Evolutionary conservation across 2,329 filamentous ascomycete species (phyloP), one percentile per base, ranked within the genome.

Genomic region (Cytospora paraplurivora): DNA sequence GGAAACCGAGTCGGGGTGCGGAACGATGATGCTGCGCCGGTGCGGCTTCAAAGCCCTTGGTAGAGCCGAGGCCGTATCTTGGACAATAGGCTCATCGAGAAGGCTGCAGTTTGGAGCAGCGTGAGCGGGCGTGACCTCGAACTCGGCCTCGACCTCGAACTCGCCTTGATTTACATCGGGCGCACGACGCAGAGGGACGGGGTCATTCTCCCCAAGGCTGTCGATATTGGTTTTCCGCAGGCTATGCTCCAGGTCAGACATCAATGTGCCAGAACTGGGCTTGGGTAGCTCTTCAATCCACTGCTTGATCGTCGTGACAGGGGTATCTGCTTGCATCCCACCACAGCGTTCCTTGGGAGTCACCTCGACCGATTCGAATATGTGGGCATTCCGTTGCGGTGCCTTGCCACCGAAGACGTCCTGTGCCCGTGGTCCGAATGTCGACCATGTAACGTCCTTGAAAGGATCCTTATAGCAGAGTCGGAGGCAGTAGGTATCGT

Each of bases 401-500:
- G 57, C 6, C 3, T 49, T 37, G 1, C 52, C 41, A 2, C 35
- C 17, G 56, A 71, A 70, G 8, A 67, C 61, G 10, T 66, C 67
- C 12, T 41, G 34, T 12, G 58, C 63, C 6, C 56, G 59, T n/a
- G 70, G 71, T 5, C 69, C 71, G 27, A 70, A 71, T 2, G 68
- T 60, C 62, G 34, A 70, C 56, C 53, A 58, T 63, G 64, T 10
- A 17, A 47, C 7, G 53, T 52, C 47, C 53, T 53, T 56, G 10
- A 58, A 54, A 10, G 53, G 67, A 13, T 68, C 66, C 13, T 65
- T 69, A 1, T 49, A 27, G 53, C 72, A 74, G 37, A 73, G 69
- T 1, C 73, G 70, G 6, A 74, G 69, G 7, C 70, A 71, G 2
- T 65, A 68, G 1, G 67, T 69, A 21, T 65, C 59, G 8, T 60